Conservation (phyloP, 2,329 filamentous ascomycete genomes). For the Ceratocystis papillata region DNA sequence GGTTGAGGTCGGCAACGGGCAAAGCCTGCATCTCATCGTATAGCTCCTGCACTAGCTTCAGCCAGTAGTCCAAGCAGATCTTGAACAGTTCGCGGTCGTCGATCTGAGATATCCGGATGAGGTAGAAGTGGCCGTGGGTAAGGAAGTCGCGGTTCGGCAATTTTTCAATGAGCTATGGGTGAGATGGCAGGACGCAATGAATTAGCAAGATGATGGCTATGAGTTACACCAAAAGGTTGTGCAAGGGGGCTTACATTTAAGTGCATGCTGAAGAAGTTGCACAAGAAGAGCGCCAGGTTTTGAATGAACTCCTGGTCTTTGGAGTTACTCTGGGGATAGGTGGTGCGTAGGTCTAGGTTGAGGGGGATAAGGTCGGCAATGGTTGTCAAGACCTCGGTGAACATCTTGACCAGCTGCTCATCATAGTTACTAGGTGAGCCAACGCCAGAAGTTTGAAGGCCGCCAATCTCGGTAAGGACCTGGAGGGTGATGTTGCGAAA, state of each 20-base stretch:
- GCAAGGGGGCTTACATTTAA: constrained; percentile 50
- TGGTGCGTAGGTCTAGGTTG: constrained; percentile 77
- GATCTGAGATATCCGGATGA: constrained; percentile 96
- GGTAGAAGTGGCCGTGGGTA: constrained; percentile 91
- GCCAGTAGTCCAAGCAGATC: constrained; percentile 98
- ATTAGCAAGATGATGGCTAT: not conserved
- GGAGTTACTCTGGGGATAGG: constrained; percentile 83
- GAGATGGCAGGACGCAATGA: not conserved
- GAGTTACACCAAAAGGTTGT: not conserved
- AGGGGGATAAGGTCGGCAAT: constrained; percentile 91
- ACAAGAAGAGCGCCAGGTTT: constrained; percentile 89
- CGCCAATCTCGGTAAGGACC: constrained; percentile 92
- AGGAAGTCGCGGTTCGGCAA: constrained; percentile 91
- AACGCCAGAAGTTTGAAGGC: constrained; percentile 69
- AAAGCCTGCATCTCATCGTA: constrained; percentile 99
- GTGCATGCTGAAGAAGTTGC: constrained; percentile 93
- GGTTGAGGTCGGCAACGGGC: constrained; percentile 85
- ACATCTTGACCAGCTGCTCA: constrained; percentile 95
- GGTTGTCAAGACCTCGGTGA: constrained; percentile 87
- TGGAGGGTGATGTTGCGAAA: constrained; percentile 96
- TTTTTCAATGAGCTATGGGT: constrained; percentile 73
- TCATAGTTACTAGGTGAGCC: constrained; percentile 66
- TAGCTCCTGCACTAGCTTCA: constrained; percentile 91
- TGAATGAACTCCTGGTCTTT: constrained; percentile 96
- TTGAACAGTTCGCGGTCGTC: constrained; percentile 99